A percentile compares a stretch with the other conserved stretches of the same genome.
Conservation (phyloP, 768 basidiomycete species). For the Lentinula aciculospora region DNA sequence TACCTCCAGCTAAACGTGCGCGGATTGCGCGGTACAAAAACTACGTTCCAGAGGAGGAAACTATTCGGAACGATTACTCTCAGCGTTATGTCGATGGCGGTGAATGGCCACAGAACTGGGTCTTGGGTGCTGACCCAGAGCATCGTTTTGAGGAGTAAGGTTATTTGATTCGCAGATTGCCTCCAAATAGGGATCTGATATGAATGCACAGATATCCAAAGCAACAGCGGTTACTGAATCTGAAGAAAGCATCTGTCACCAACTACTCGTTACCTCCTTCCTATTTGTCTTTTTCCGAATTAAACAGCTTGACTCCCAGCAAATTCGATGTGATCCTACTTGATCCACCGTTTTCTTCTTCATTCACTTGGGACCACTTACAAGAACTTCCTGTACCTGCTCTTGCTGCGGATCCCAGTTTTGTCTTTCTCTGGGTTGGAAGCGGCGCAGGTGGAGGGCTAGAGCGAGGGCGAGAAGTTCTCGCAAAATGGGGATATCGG, state of each 20-base stretch:
- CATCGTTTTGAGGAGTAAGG: conserved; percentile 91
- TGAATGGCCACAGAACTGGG: conserved; percentile 92
- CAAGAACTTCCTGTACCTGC: conserved; percentile 76
- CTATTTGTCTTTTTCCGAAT: conserved; percentile 58
- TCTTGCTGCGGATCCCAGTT: conserved; percentile 87
- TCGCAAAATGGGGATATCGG: conserved; percentile 92
- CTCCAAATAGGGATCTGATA: background rate
- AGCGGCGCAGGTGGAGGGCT: conserved; percentile 85
- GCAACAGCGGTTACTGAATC: conserved; percentile 73
- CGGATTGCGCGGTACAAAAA: conserved; percentile 67
- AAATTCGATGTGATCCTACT: conserved; percentile 93
- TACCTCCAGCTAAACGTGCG: conserved; percentile 70
- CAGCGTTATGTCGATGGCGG: conserved; percentile 87
- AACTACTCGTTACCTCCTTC: conserved; percentile 65
- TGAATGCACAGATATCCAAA: conserved; percentile 78
- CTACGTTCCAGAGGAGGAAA: conserved; percentile 92
- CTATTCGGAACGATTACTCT: conserved; percentile 92
- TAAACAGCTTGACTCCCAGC: conserved; percentile 49
- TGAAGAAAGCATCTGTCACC: conserved; percentile 79
- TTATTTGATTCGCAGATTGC: conserved; percentile 2
- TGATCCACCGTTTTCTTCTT: conserved; percentile 84
- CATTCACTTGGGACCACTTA: conserved; percentile 82
- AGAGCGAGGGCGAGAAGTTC: conserved; percentile 84
- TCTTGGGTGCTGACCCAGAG: conserved; percentile 84
- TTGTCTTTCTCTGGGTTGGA: conserved; percentile 95